Evolutionary conservation across 306 rosid genomes (phyloP).

Genomic region (Trichosanthes truncata): DNA sequence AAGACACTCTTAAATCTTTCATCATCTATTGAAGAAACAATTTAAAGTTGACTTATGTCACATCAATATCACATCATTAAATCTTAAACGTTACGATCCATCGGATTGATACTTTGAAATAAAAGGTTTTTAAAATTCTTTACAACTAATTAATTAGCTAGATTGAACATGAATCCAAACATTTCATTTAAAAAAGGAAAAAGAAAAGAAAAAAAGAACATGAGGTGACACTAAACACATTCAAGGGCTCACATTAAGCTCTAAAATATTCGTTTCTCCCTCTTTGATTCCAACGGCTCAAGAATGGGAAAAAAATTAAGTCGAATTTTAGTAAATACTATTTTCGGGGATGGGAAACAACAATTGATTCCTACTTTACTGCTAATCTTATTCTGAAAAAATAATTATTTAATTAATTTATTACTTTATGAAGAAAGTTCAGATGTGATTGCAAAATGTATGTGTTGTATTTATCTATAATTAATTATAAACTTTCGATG

Average conservation of each 20-base stretch:
- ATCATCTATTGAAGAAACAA: background rate
- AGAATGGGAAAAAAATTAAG: background rate
- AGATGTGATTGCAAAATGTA: constrained; percentile 1
- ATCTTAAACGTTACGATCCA: background rate
- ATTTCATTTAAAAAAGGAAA: background rate
- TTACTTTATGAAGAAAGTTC: background rate
- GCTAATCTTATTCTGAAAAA: background rate
- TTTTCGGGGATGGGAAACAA: background rate
- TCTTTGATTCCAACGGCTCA: background rate
- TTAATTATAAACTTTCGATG: background rate
- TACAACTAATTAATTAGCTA: background rate
- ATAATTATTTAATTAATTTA: background rate
- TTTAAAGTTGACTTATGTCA: background rate
- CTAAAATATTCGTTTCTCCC: background rate
- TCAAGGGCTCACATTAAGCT: background rate
- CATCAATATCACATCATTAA: background rate
- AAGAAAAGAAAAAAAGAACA: background rate
- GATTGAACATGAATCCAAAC: background rate
- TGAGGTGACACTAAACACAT: constrained; percentile 6
- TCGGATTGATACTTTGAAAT: background rate
- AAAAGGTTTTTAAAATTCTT: background rate
- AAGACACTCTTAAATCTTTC: background rate
- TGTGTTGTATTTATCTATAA: background rate
- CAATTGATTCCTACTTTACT: background rate
- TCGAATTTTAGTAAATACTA: background rate